Base-by-base conservation (phyloP, 2,329 filamentous ascomycete genomes). In the Escovopsis sp. region DNA sequence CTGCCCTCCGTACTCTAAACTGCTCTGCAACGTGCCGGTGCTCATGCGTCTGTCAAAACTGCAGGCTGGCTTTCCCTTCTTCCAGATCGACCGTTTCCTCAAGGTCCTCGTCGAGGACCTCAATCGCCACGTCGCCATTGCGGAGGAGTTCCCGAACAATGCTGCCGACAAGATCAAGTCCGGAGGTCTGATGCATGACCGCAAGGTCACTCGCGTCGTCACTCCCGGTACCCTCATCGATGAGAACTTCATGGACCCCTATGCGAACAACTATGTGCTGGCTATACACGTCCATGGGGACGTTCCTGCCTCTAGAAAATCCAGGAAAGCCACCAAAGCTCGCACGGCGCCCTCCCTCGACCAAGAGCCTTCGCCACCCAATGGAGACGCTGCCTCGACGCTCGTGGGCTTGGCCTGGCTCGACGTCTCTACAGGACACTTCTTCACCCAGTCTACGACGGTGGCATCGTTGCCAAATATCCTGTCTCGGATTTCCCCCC, bases 221-320 rank as follows among this genome's bases (percentile, higher is more conserved):
- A 96, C 91, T 1, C 87, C 91, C 1, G 91, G 91, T 15, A 98
- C 91, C 2, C 68, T 98, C 41, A 94, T 98, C 50, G 91, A 98
- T 60, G 91, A 98, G 62, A 88, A 87, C 52, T 98, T 96, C 59
- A 87, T 98, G 69, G 85, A 96, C 57, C 85, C 87, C 1, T 89
- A 84, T 56, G 79, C 84, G 53, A 95, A 91, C 61, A 96, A 95
- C 57, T 98, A 89, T 58, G 71, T 96, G 30, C 74, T 96, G 57
- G 81, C 84, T 32, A 73, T 96, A 38, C 76, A 93, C 54, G 58
- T 82, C 25, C 13, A 46, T 41, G 45, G 45, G 37, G 42, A 35
- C 30, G n/a, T 11, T 30, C 3, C 27, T 8, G 8, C 27, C 11
- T 30, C 27, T 30, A 9, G 8, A 9, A 20, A 31, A 13, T 36